Conservation (phyloP, 2,329 filamentous ascomycete genomes). For the Aspergillus fumigatiaffinis region DNA sequence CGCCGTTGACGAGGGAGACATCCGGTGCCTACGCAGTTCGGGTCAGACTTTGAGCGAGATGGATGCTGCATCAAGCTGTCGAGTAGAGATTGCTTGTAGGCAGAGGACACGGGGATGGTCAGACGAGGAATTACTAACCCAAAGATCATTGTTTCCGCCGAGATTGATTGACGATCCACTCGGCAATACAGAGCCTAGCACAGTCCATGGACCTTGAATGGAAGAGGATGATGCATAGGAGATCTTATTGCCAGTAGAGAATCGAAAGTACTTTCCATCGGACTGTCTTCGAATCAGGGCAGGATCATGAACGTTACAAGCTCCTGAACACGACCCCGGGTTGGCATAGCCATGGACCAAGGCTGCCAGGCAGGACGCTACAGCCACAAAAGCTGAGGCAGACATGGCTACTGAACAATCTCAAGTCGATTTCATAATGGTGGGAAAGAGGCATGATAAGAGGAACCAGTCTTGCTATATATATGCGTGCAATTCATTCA, state of each 20-base stretch:
- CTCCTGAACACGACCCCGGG: conserved; percentile 28
- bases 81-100: too few relatives aligned
- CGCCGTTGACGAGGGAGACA: conserved; percentile 52
- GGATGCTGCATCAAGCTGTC: too few relatives aligned
- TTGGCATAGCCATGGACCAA: conserved; percentile 26
- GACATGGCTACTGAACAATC: background rate
- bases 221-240: conserved; percentile 46
- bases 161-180: conserved; percentile 45
- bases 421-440: background rate
- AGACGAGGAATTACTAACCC: conserved; percentile 36
- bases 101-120: background rate
- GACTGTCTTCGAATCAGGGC: conserved; percentile 44
- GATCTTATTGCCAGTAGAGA: conserved; percentile 50
- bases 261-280: conserved; percentile 52
- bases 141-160: conserved; percentile 47
- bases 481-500: background rate
- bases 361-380: conserved; percentile 2
- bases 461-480: background rate
- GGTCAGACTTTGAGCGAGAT: background rate
- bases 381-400: background rate
- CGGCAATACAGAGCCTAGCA: conserved; percentile 45
- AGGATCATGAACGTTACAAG: conserved; percentile 45
- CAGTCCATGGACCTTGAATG: conserved; percentile 50
- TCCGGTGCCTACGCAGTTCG: conserved; percentile 55
- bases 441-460: background rate